Evolutionary conservation across 192 early-diverging fungal species (phyloP), one percentile per base, ranked within the genome.

Genomic region (Coemansia brasiliensis): DNA sequence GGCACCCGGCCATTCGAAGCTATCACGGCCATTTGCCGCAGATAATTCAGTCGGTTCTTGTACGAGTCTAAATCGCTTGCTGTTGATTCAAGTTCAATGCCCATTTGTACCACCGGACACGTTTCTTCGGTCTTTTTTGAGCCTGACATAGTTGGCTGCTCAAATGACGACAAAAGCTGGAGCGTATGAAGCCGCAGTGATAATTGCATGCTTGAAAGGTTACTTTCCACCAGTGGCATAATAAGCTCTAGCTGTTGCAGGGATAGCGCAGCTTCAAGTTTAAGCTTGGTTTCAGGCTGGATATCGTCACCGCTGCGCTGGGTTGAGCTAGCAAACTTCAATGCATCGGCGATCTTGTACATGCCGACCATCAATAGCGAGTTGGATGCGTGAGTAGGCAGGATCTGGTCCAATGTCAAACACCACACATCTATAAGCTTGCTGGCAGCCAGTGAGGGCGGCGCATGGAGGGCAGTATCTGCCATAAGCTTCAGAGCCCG

Each of bases 41-140:
- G 77, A 9, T 84, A 78, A 61, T 90, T 85, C 5, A 85, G 72
- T 57, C 91, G 93, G 22, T 98, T 92, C 59, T 94, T 90, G 66
- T 82, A 84, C 13, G 84, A 74, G 13, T 83, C 82, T 5, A 95
- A 61, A 0, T 76, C 82, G 17, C 83, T 73, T 6, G 74, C 72
- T 39, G 86, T 84, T 11, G 72, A 66, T 63, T 96, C 94, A 27
- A 91, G 56, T 27, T 70, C 64, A 9, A 54, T 51, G 44, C 81
- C 83, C 43, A 87, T 50, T 17, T 71, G 52, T 10, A 89, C 74
- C 21, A 89, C 65, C 3, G 77, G 63, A 61, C 82, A 84, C 9
- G 55, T 25, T 58, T 83, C 71, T 3, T 44, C 63, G 17, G 43
- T 45, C 8, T 41, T 39, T 4, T 13, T 24, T 13, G 35, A 20